phyloP scores from a whole-genome alignment of 495 filamentous ascomycete genomes.

The Neurospora sp. region DNA sequence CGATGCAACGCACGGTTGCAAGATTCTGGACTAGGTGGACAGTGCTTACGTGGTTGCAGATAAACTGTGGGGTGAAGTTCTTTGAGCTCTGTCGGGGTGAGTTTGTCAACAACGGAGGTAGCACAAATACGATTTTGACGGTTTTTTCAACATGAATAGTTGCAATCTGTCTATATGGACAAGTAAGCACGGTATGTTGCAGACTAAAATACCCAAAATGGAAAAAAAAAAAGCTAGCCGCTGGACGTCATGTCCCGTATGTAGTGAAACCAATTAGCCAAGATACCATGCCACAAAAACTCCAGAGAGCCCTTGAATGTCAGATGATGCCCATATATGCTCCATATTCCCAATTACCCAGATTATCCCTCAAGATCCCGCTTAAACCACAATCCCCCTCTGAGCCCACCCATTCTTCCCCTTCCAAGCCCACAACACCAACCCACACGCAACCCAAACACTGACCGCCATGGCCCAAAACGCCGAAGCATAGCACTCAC shows the following conservation, averaged over 20 bases:
- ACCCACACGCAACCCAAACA: conserved; percentile 63
- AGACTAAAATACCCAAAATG: not conserved
- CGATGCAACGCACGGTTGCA: not conserved
- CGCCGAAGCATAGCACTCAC: conserved; percentile 61
- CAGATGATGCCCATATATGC: not conserved
- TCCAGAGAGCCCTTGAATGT: not conserved
- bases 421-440: conserved; percentile 76
- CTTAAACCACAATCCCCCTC: conserved; percentile 61
- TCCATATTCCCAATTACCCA: not conserved
- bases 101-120: not conserved
- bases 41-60: not conserved
- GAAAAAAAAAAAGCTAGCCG: not conserved
- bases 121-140: not conserved
- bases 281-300: not conserved
- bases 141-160: not conserved
- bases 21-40: not conserved
- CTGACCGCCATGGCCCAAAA: conserved; percentile 75
- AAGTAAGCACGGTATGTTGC: not conserved
- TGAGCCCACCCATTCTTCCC: conserved; percentile 63
- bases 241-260: not conserved
- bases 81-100: not conserved
- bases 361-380: not conserved
- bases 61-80: not conserved
- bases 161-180: not conserved
- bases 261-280: not conserved